These are phyloP conservation scores for Dioszegia aurantiaca DNA, from an alignment of 768 basidiomycete species.

Conservation along the genomic window DNA sequence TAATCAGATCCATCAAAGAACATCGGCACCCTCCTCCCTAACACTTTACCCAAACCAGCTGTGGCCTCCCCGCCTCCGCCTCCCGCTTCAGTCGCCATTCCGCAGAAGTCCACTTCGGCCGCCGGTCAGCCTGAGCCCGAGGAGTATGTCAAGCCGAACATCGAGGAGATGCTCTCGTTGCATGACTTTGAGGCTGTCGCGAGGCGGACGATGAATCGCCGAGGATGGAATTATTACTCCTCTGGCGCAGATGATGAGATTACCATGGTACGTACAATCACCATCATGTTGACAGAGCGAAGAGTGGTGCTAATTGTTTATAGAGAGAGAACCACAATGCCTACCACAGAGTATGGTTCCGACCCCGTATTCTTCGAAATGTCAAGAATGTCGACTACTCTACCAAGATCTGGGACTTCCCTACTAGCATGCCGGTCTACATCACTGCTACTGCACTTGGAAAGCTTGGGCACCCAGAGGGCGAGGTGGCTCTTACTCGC, in stretches of 20 bases:
- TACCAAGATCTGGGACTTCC: constrained; percentile 73
- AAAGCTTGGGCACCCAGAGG: constrained; percentile 90
- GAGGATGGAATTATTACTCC: constrained; percentile 77
- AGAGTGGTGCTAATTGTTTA: constrained; percentile 18
- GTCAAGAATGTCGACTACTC: constrained; percentile 81
- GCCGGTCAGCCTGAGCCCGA: constrained; percentile 15
- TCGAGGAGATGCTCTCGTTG: constrained; percentile 64
- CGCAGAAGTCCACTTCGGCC: constrained; percentile 9
- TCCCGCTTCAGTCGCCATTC: constrained; percentile 16
- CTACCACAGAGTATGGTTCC: constrained; percentile 87
- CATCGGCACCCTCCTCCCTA: constrained; percentile 34
- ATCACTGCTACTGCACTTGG: constrained; percentile 61
- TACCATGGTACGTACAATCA: constrained; percentile 63
- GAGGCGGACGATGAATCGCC: constrained; percentile 66
- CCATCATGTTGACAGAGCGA: constrained; percentile 23
- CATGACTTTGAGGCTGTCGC: constrained; percentile 84
- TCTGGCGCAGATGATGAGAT: constrained; percentile 80
- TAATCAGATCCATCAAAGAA: constrained; percentile 35
- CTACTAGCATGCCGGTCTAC: constrained; percentile 72
- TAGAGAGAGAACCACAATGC: constrained; percentile 81
- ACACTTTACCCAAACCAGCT: constrained; percentile 30
- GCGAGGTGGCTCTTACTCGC: constrained; percentile 83
- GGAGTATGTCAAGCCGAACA: constrained; percentile 39
- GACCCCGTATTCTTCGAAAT: constrained; percentile 77
- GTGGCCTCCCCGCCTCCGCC: constrained; percentile 21